These are phyloP conservation scores for Tanacetum coccineum DNA, from an alignment of 129 eudicot species.

Conservation along the genomic window DNA sequence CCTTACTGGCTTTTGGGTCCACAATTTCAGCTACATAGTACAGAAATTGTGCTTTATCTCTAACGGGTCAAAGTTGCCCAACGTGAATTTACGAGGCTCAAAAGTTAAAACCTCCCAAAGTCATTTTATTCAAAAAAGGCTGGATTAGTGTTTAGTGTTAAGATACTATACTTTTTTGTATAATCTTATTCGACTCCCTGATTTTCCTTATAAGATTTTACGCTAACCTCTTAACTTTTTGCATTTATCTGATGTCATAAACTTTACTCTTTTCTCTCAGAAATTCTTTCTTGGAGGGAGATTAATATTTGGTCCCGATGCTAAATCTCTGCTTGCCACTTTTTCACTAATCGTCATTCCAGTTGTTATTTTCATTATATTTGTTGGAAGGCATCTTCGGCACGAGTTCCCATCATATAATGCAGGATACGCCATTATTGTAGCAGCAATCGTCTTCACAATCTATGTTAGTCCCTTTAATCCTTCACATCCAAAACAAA, in stretches of 20 bases:
- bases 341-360: constrained; percentile 63
- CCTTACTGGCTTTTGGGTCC: constrained; percentile 4
- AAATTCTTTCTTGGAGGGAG: constrained; percentile 80
- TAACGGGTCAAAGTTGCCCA: too few species aligned
- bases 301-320: constrained; percentile 94
- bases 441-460: constrained; percentile 69
- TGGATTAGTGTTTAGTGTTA: too few species aligned
- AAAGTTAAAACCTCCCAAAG: too few species aligned
- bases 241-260: neutral
- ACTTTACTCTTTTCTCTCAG: constrained; percentile 40
- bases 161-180: too few species aligned
- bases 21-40: too few species aligned
- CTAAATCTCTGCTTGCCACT: constrained; percentile 68
- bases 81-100: too few species aligned
- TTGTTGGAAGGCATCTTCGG: constrained; percentile 84
- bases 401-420: constrained; percentile 68
- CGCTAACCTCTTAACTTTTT: neutral
- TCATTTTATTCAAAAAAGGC: too few species aligned
- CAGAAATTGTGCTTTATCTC: too few species aligned
- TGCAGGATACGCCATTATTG: constrained; percentile 81
- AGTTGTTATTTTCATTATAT: constrained; percentile 62
- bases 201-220: neutral
- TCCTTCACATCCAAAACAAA: constrained; percentile 4
- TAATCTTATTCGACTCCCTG: too few species aligned
- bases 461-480: constrained; percentile 54